These are phyloP conservation scores for Otatea glauca DNA, from an alignment of 176 grass and related monocot genomes.

Conservation along the genomic window DNA sequence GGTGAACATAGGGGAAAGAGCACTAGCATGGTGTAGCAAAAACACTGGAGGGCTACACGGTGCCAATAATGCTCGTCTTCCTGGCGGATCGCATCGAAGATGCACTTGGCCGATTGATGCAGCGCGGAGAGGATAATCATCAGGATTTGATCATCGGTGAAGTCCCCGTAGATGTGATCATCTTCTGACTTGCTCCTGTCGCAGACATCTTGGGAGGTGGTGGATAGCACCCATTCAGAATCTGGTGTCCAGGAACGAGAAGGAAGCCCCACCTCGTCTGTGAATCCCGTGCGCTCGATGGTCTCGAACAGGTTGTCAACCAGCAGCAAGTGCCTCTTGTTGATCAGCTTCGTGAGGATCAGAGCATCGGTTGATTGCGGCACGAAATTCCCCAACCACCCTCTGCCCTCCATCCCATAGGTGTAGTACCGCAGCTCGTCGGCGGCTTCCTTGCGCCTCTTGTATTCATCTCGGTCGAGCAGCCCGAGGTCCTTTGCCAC, in stretches of 20 bases:
- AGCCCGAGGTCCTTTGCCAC: neutral
- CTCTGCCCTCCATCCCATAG: neutral
- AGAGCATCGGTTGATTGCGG: too few relatives aligned
- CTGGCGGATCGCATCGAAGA: neutral
- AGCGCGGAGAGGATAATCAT: neutral
- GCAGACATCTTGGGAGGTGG: neutral
- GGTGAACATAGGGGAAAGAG: neutral
- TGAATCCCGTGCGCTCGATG: fast-evolving
- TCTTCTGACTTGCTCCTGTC: neutral
- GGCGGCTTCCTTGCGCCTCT: neutral
- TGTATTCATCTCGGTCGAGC: neutral
- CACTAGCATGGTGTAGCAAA: neutral
- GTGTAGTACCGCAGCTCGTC: neutral
- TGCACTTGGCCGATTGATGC: neutral
- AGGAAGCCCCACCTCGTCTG: neutral
- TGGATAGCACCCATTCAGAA: neutral
- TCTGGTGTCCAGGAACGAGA: too few relatives aligned
- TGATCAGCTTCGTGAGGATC: too few relatives aligned
- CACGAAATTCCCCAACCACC: too few relatives aligned
- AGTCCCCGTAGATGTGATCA: fast-evolving
- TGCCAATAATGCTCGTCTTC: slow-evolving; percentile 22
- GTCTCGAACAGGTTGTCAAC: neutral
- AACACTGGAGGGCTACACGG: neutral
- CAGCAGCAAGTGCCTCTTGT: neutral
- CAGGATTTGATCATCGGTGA: neutral